Conservation (phyloP, 2,329 filamentous ascomycete genomes). For the Aspergillus japonicus region DNA sequence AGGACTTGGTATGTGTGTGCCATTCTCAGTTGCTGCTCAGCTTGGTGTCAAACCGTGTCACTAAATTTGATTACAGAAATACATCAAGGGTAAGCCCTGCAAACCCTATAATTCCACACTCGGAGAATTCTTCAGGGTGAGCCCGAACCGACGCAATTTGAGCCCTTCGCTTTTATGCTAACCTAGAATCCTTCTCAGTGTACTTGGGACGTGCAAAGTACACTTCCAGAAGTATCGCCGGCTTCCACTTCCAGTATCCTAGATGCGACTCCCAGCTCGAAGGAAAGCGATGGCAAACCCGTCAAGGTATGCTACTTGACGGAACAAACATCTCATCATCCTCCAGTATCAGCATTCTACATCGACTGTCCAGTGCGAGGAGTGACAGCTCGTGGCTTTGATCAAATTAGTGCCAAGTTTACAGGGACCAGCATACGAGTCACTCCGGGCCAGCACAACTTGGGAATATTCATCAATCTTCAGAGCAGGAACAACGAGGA, state of each 20-base stretch:
- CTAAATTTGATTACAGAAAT: conserved; percentile 62
- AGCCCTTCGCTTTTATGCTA: not conserved
- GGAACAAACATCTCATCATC: conserved; percentile 97
- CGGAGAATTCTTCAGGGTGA: conserved; percentile 92
- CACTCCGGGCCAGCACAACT: conserved; percentile 85
- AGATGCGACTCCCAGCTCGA: conserved; percentile 35
- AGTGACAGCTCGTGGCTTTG: conserved; percentile 82
- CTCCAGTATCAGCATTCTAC: conserved; percentile 93
- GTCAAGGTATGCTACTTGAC: conserved; percentile 90
- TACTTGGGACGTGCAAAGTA: conserved; percentile 90
- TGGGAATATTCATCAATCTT: conserved; percentile 91
- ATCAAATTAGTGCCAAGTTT: conserved; percentile 96
- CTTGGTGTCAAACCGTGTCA: not conserved
- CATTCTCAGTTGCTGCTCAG: not conserved
- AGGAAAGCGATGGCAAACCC: conserved; percentile 43
- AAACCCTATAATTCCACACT: conserved; percentile 98
- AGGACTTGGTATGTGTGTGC: conserved; percentile 67
- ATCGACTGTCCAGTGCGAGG: conserved; percentile 90
- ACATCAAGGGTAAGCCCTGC: conserved; percentile 96
- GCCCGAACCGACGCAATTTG: conserved; percentile 25
- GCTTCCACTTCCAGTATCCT: conserved; percentile 32
- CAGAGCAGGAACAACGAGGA: conserved; percentile 79
- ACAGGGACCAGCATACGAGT: conserved; percentile 94
- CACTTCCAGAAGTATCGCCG: conserved; percentile 61
- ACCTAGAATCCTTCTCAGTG: conserved; percentile 56